A percentile compares a stretch with the other conserved stretches of the same genome.
Conservation (phyloP, 192 early-diverging fungal genomes). For the Geranomyces michiganensis region DNA sequence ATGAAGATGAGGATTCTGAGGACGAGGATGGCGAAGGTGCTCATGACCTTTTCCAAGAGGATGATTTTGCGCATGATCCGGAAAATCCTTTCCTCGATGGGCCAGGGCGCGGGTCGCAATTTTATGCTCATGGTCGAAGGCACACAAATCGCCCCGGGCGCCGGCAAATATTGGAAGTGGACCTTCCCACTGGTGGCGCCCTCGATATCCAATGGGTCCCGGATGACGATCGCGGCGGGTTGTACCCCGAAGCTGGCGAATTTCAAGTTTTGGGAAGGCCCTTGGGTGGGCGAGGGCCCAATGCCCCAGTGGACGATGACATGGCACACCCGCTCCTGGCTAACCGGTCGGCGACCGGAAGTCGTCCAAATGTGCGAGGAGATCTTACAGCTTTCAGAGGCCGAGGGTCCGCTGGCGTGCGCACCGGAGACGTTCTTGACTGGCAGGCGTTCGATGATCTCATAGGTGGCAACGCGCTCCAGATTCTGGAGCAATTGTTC, state of each 20-base stretch:
- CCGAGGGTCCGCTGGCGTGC: slow-evolving; percentile 10
- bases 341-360: slow-evolving; percentile 32
- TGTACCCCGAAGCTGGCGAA: slow-evolving; percentile 15
- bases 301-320: slow-evolving; percentile 51
- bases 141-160: slow-evolving; percentile 14
- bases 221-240: slow-evolving; percentile 23
- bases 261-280: slow-evolving; percentile 45
- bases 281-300: slow-evolving; percentile 24
- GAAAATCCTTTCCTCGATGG: slow-evolving; percentile 18
- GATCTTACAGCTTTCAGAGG: slow-evolving; percentile 8
- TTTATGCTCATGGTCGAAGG: slow-evolving; percentile 2
- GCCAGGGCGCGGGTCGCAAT: background rate
- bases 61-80: slow-evolving; percentile 48
- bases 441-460: slow-evolving; percentile 68
- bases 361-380: background rate
- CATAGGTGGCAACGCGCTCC: slow-evolving; percentile 60
- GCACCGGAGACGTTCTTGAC: slow-evolving; percentile 49
- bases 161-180: slow-evolving; percentile 26
- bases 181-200: slow-evolving; percentile 33
- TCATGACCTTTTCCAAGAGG: slow-evolving; percentile 54
- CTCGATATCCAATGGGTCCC: slow-evolving; percentile 40
- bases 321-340: slow-evolving; percentile 70
- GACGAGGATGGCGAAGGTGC: slow-evolving; percentile 63
- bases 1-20: slow-evolving; percentile 59
- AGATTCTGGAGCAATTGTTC: slow-evolving; percentile 55